phyloP scores from a whole-genome alignment of 768 basidiomycete species.

The Amanita inopinata region DNA sequence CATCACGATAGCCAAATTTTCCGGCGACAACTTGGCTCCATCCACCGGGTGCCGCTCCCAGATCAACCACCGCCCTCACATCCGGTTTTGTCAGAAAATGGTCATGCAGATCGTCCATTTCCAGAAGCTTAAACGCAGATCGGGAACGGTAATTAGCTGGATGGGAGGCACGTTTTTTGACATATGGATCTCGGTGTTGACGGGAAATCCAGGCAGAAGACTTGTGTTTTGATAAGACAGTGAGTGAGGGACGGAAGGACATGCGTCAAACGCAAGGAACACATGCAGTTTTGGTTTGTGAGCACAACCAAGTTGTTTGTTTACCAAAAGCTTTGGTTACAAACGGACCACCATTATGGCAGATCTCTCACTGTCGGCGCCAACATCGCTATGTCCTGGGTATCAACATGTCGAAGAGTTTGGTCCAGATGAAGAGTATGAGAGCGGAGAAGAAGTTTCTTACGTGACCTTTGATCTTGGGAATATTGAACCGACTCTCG shows the following conservation, averaged over 20 bases:
- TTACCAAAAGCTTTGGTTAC: too few species aligned
- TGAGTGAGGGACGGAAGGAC: constrained; percentile 4
- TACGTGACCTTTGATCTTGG: constrained; percentile 75
- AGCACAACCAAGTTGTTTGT: too few species aligned
- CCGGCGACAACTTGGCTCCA: constrained; percentile 83
- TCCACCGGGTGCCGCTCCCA: constrained; percentile 89
- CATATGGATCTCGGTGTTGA: constrained; percentile 63
- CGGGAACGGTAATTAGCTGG: constrained; percentile 62
- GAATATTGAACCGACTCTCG: constrained; percentile 58
- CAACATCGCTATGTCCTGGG: constrained; percentile 38
- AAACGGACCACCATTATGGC: too few species aligned
- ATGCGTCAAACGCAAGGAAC: not conserved
- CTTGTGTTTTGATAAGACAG: constrained; percentile 18
- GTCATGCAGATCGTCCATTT: constrained; percentile 53
- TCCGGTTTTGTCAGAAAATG: constrained; percentile 41
- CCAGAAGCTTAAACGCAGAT: constrained; percentile 86
- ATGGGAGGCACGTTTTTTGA: constrained; percentile 37
- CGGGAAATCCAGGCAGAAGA: constrained; percentile 62
- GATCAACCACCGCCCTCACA: constrained; percentile 64
- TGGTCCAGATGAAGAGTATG: constrained; percentile 59
- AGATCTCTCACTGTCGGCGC: too few species aligned
- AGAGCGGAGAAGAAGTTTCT: constrained; percentile 45
- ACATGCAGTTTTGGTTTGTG: not conserved
- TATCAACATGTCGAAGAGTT: constrained; percentile 61
- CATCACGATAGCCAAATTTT: constrained; percentile 42